Conservation (phyloP, 108 stramenopile genomes). For the Parmales sp. region DNA sequence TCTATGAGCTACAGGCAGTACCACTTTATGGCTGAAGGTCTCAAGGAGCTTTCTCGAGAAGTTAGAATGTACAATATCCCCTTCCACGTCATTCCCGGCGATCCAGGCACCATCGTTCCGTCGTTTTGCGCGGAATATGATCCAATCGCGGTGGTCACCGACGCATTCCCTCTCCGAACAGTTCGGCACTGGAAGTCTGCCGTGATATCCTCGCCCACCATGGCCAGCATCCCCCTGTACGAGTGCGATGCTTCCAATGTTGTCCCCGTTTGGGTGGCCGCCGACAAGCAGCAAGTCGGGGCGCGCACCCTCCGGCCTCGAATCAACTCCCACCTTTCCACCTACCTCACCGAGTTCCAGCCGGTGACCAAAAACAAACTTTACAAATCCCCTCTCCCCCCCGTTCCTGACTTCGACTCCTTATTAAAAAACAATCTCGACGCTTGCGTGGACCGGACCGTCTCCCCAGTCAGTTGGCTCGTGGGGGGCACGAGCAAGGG, state of each 20-base stretch:
- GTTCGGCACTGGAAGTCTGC: constrained; percentile 56
- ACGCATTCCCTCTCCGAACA: constrained; percentile 77
- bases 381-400: constrained; percentile 28
- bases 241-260: constrained; percentile 98
- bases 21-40: constrained; percentile 70
- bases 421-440: constrained; percentile 10
- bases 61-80: constrained; percentile 52
- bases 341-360: constrained; percentile 66
- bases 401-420: constrained; percentile 17
- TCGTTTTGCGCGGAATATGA: constrained; percentile 27
- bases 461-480: constrained; percentile 41
- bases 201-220: constrained; percentile 35
- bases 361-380: constrained; percentile 31
- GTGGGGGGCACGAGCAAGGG: constrained; percentile 49
- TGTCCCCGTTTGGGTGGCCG: constrained; percentile 90
- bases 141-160: constrained; percentile 58
- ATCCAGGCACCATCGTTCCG: constrained; percentile 40
- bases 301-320: constrained; percentile 91
- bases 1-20: constrained; percentile 69
- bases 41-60: constrained; percentile 62
- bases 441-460: constrained; percentile 49
- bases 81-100: constrained; percentile 56
- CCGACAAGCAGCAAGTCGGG: constrained; percentile 66
- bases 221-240: constrained; percentile 48
- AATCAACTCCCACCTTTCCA: constrained; percentile 62